Evolutionary conservation across 2,329 filamentous ascomycete species (phyloP), one percentile per base, ranked within the genome.

Genomic region (Alternaria infectoria): DNA sequence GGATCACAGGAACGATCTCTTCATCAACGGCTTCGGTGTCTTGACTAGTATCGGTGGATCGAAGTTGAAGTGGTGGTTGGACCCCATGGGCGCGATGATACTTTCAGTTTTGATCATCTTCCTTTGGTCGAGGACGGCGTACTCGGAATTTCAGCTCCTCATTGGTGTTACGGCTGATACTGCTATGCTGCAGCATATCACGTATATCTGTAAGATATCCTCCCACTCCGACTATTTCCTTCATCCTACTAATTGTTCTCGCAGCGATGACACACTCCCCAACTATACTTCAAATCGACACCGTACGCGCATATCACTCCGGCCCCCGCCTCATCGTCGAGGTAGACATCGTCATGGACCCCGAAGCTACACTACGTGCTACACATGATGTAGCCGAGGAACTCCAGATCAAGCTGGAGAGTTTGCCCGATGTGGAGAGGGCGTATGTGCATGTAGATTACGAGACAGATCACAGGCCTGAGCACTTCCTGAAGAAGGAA

Each of bases 371-470:
- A 2, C 86, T 99, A 15, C 86, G 87, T 66, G 89, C 90, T 56
- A 96, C 93, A 0, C 96, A 99, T 79, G 96, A 99, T 75, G 88
- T 97, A 12, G 95, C 96, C 0, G 96, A 99, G 81, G 93, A 91
- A 73, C 85, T 99, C 72, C 96, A 99, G 84, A 91, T 91, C 66
- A 98, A 98, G 83, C 85, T 98, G 3, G 96, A 99, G 86, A 92
- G 90, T 60, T 81, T 99, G 67, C 95, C 96, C 0, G 91, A 97
- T 77, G 90, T 98, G 10, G 96, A 98, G 86, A 85, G 96, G 62
- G 93, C 93, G 0, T 98, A 97, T 77, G 96, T 98, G 19, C 96
- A 99, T 79, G 94, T 97, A 17, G 96, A 99, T 80, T 98, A 96
- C 73, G 96, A 98, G 83, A 97, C 94, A 5, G 93, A 91, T 17